Evolutionary conservation across 768 basidiomycete genomes (phyloP), one percentile per base, ranked within the genome.

Genomic region (Erythrobasidium yunnanense): DNA sequence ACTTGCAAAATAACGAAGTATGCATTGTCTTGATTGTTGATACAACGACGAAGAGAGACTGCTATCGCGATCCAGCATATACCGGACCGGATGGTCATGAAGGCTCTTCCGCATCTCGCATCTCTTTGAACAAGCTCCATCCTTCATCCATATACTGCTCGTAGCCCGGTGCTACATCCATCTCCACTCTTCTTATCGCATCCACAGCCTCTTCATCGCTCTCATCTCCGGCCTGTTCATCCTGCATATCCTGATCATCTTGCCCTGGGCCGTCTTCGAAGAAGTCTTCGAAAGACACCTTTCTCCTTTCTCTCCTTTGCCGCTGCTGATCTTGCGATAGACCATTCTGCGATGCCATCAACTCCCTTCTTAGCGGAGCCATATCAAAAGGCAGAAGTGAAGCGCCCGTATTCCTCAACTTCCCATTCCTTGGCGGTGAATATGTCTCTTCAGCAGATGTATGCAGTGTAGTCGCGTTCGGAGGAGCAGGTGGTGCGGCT

Each of bases 131-230:
- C 7, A 63, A 22, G 7, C 33, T 49, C 20, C 42, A 63, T 2
- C 47, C 49, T 2, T 52, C 23, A 22, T 51, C 60, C 47, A 63
- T 49, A 4, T 29, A 30, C 29, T 63, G 29, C 29, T 38, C 25
- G 49, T 63, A 50, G 29, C 42, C 47, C 18, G 60, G 60, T 23
- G 49, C 46, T 17, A 63, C 60, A n/a, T 63, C 60, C 13, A 63
- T 51, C 30, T 63, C 60, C 3, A 63, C 49, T 2, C 60, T 25
- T 30, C 60, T 49, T 1, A 38, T 30, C 5, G 42, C 15, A 27
- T 30, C 29, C 22, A 29, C 60, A 18, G 25, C 45, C 18, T 58
- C 35, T 11, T 58, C 56, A 8, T 45, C 7, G 38, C n/a, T 42
- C 38, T 42, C 11, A 11, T 42, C n/a, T 11, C 38, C 38, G 38